phyloP scores from a whole-genome alignment of 75 land plant species.

The Cryptomeria japonica region DNA sequence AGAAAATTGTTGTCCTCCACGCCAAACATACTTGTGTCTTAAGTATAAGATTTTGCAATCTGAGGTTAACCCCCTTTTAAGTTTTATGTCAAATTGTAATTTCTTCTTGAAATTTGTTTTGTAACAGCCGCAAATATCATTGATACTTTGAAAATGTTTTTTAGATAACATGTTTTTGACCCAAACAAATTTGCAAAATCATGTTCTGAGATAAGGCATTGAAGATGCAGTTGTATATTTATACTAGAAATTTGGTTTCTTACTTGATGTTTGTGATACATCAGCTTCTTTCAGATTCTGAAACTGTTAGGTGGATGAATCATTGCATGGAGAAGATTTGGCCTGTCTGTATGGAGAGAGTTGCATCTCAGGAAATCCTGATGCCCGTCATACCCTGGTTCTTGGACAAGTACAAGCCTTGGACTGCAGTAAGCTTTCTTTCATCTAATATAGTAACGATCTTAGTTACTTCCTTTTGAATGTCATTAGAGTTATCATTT shows the following conservation, averaged over 20 bases:
- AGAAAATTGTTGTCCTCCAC: background rate
- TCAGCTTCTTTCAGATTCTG: conserved; percentile 83
- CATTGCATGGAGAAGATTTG: conserved; percentile 82
- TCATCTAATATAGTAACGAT: conserved; percentile 1
- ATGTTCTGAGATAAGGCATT: background rate
- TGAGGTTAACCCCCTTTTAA: background rate
- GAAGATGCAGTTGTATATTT: background rate
- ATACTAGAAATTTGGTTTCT: background rate
- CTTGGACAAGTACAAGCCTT: conserved; percentile 91
- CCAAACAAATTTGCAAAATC: background rate
- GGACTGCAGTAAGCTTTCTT: conserved; percentile 83
- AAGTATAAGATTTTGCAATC: background rate
- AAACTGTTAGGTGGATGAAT: conserved; percentile 92
- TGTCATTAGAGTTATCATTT: background rate
- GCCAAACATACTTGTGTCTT: background rate
- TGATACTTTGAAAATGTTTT: background rate
- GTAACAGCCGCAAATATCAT: background rate
- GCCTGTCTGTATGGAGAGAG: conserved; percentile 88
- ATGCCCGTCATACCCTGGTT: conserved; percentile 91
- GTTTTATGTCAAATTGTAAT: background rate
- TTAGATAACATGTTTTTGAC: background rate
- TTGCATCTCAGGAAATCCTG: conserved; percentile 81
- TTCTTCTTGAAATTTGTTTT: background rate
- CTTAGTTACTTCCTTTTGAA: background rate
- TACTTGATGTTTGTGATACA: background rate